Conservation (phyloP, 306 rosid genomes). For the Ceratonia siliqua region DNA sequence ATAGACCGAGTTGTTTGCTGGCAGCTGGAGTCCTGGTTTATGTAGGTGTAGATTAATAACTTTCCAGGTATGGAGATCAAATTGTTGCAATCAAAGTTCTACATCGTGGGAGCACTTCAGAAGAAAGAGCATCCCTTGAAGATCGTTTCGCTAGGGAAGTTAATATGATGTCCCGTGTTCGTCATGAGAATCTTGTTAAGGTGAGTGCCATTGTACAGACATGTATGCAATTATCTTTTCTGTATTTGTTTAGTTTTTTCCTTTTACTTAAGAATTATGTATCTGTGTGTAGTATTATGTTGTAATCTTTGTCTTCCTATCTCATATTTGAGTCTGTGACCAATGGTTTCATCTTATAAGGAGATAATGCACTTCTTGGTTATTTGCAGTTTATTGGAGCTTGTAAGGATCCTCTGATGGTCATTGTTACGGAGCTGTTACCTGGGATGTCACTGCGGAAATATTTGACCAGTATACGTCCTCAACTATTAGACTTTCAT, state of each 20-base stretch:
- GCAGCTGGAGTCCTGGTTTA: slow-evolving; percentile 39
- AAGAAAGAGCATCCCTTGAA: slow-evolving; percentile 81
- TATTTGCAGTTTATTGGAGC: slow-evolving; percentile 92
- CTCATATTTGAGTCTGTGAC: not conserved
- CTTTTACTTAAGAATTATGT: not conserved
- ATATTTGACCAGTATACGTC: slow-evolving; percentile 70
- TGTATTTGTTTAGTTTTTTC: not conserved
- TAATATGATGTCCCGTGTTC: slow-evolving; percentile 93
- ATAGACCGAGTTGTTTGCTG: slow-evolving; percentile 24
- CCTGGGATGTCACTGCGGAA: slow-evolving; percentile 98
- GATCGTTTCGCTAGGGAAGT: slow-evolving; percentile 93
- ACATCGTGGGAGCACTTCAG: slow-evolving; percentile 78
- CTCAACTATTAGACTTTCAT: slow-evolving; percentile 58
- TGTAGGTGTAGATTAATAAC: slow-evolving; percentile 36
- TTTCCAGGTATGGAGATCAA: slow-evolving; percentile 73
- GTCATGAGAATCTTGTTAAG: slow-evolving; percentile 91
- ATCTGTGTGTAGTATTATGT: not conserved
- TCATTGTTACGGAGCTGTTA: slow-evolving; percentile 90
- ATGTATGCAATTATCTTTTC: not conserved
- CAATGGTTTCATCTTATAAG: slow-evolving; percentile 21
- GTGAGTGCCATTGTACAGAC: slow-evolving; percentile 41
- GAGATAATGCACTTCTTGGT: slow-evolving; percentile 27
- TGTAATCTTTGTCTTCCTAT: slow-evolving; percentile 2
- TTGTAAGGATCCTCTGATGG: slow-evolving; percentile 96
- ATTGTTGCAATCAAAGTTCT: slow-evolving; percentile 93